Conservation (phyloP, 192 early-diverging fungal genomes). For the Geosiphon pyriformis region DNA sequence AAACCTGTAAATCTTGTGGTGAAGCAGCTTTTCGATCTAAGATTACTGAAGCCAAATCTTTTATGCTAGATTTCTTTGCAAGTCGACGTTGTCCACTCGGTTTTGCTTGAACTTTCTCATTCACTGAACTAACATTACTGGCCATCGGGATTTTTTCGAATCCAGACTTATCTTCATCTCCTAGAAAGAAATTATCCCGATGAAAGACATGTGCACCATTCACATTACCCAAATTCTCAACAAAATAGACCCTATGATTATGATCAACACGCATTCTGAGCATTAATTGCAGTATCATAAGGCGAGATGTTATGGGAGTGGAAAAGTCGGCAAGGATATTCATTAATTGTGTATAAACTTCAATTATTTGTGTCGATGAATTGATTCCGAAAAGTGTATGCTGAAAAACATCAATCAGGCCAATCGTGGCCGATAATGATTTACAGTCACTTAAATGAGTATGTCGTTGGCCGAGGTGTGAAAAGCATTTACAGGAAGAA, state of each 20-base stretch:
- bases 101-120: neutral
- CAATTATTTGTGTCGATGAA: constrained; percentile 30
- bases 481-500: constrained; percentile 37
- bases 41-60: neutral
- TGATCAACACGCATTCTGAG: constrained; percentile 45
- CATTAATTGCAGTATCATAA: constrained; percentile 45
- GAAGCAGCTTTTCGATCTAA: neutral
- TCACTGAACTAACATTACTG: neutral
- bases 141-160: neutral
- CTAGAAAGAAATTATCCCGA: neutral
- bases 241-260: constrained; percentile 47
- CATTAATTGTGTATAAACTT: constrained; percentile 36
- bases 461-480: neutral
- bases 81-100: neutral
- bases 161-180: neutral
- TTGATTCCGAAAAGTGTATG: constrained; percentile 34
- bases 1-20: neutral
- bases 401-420: constrained; percentile 45
- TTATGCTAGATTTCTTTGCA: constrained; percentile 3
- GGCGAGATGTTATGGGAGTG: constrained; percentile 37
- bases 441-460: constrained; percentile 27
- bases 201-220: constrained; percentile 14
- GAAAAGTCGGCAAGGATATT: constrained; percentile 34
- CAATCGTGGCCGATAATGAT: constrained; percentile 33
- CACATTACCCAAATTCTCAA: neutral